Base-by-base conservation (phyloP, 495 filamentous ascomycete species). In the Neurospora tetraspora region DNA sequence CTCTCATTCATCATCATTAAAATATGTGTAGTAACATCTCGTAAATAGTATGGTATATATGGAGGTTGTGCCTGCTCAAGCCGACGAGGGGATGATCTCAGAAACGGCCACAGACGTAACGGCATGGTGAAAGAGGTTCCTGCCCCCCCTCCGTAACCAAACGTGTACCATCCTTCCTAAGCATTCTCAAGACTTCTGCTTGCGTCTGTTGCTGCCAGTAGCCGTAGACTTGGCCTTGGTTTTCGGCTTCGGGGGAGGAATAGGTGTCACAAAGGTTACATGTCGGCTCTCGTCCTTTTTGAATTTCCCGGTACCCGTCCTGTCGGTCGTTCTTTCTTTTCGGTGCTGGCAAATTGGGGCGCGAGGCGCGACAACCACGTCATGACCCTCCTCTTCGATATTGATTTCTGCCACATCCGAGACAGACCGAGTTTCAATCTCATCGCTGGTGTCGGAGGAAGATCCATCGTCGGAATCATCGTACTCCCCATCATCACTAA, bases 401-500 rank as follows among this genome's bases (percentile, higher is more conserved):
- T 80, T 82, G 69, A 86, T 83, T 61, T 86, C 85, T 72, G 84
- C 85, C 8, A 86, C 82, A 73, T 86, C 84, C 5, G 84, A 84
- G 4, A 82, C 83, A 0, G 83, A 83, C 69, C 81, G 80, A 23
- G 79, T 77, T 12, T 82, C 81, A 71, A 81, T 78, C 36, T 72
- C 82, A 38, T 84, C 84, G 59, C 82, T 82, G 45, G 78, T 76
- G 10, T 85, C 85, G 8, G 83, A 85, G 11, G 82, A 80, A 3
- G 84, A 85, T 18, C 81, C 82, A 39, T 82, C 84, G 69, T 83
- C 82, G 3, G 83, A 85, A 70, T 90, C 88, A 73, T 89, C 90
- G 76, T 94, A 92, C 76, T 92, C 90, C 71, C 89, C 91, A 78
- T 94, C 91, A 80, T 97, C 94, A 82, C 92, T 94, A 74, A 97